These are phyloP conservation scores for Aechmea fasciata DNA, from an alignment of 176 grass and related monocot genomes.

Conservation along the genomic window DNA sequence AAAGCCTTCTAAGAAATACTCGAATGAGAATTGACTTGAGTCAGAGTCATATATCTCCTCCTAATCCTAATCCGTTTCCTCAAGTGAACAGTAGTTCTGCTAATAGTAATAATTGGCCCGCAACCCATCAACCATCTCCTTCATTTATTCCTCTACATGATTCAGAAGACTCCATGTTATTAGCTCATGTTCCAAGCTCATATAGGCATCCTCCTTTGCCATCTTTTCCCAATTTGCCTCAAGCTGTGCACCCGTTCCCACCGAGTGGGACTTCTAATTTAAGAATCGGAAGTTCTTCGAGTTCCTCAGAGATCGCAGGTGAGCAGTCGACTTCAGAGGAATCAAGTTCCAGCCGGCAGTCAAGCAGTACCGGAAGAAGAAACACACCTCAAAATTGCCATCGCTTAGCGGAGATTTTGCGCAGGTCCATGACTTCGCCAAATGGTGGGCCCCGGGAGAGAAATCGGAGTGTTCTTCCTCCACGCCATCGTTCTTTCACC, in stretches of 20 bases:
- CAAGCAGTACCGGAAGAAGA: conserved; percentile 24
- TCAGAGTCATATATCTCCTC: conserved; percentile 30
- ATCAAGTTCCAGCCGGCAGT: conserved; percentile 16
- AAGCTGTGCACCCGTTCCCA: conserved; percentile 23
- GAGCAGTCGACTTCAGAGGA: conserved; percentile 27
- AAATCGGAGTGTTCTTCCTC: conserved; percentile 26
- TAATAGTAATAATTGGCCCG: conserved; percentile 16
- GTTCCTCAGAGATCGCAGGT: conserved; percentile 16
- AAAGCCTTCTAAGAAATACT: conserved; percentile 32
- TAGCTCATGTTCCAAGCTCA: conserved; percentile 15
- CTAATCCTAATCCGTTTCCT: conserved; percentile 21
- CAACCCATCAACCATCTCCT: conserved; percentile 15
- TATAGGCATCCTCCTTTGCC: conserved; percentile 29
- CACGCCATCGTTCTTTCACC: conserved; percentile 27
- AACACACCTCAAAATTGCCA: conserved; percentile 34
- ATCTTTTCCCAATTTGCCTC: conserved; percentile 35
- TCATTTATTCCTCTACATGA: conserved; percentile 31
- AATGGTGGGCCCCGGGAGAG: conserved; percentile 18
- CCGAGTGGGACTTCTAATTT: conserved; percentile 27
- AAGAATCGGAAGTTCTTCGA: conserved; percentile 24
- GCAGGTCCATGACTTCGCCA: conserved; percentile 30
- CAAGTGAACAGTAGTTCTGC: conserved; percentile 25
- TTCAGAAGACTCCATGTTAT: conserved; percentile 21
- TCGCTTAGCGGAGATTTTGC: conserved; percentile 18
- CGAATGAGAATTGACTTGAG: conserved; percentile 23